Conservation (phyloP, 73 alveolate genomes). For the Uronychia setigera region DNA sequence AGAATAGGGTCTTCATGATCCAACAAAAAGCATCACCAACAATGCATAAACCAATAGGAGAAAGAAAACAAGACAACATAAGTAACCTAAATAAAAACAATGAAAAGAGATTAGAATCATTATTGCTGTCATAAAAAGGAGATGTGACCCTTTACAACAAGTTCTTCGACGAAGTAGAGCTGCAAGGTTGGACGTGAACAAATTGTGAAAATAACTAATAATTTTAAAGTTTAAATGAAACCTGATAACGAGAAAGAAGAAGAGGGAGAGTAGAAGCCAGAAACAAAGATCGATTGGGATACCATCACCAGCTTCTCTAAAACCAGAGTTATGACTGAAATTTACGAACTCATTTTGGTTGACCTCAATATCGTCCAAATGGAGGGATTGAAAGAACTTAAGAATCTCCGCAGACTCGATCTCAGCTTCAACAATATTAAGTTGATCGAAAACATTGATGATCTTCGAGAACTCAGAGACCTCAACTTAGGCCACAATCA, state of each 20-base stretch:
- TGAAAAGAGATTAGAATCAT: too few species aligned
- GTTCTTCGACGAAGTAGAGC: neutral
- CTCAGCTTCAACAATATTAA: conserved; percentile 34
- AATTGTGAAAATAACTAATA: neutral
- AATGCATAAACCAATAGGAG: too few species aligned
- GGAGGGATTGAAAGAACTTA: conserved; percentile 23
- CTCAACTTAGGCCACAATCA: conserved; percentile 39
- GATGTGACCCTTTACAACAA: neutral
- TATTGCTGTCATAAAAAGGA: too few species aligned
- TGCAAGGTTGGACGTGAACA: conserved; percentile 15
- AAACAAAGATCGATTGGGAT: neutral
- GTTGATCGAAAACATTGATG: conserved; percentile 28
- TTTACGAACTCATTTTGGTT: conserved; percentile 16
- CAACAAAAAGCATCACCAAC: too few species aligned
- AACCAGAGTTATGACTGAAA: conserved; percentile 26
- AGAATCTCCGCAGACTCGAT: conserved; percentile 23
- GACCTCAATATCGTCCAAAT: conserved; percentile 12
- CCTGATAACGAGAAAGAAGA: neutral
- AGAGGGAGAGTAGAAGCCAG: conserved; percentile 7
- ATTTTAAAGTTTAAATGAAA: neutral
- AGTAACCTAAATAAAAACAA: too few species aligned
- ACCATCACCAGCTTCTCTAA: conserved; percentile 32
- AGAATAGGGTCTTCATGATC: too few species aligned
- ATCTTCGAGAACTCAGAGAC: conserved; percentile 22
- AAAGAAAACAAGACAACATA: too few species aligned